Evolutionary conservation across 2,329 filamentous ascomycete species (phyloP).

Genomic region (Fusarium compactum): DNA sequence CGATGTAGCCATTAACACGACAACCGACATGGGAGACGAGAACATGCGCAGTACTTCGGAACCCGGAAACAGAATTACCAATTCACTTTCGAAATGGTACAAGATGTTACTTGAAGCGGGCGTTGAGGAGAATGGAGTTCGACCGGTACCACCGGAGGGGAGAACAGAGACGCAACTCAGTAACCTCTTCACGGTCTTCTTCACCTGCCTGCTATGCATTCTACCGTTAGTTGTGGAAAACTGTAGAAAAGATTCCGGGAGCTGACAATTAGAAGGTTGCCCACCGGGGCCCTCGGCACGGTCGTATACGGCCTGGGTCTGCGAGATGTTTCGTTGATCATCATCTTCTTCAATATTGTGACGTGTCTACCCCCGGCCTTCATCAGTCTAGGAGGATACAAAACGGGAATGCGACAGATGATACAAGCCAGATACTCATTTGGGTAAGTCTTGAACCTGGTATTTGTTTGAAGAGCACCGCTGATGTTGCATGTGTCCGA

Average conservation of each 20-base stretch:
- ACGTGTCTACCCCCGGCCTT: conserved; percentile 67
- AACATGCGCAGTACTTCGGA: conserved; percentile 47
- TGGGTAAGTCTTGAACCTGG: conserved; percentile 52
- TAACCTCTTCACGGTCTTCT: conserved; percentile 72
- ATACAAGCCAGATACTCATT: conserved; percentile 72
- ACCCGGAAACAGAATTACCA: conserved; percentile 45
- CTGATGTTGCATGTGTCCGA: conserved; percentile 11
- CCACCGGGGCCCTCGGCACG: conserved; percentile 70
- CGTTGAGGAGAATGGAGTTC: conserved; percentile 66
- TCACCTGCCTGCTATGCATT: conserved; percentile 67
- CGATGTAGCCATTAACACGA: neutral
- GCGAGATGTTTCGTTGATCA: conserved; percentile 67
- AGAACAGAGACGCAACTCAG: conserved; percentile 65
- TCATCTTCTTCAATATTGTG: conserved; percentile 69
- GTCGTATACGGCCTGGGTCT: conserved; percentile 65
- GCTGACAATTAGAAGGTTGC: conserved; percentile 56
- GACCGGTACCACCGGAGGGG: conserved; percentile 66
- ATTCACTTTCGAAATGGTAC: conserved; percentile 56
- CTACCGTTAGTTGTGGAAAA: conserved; percentile 62
- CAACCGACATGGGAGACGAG: neutral
- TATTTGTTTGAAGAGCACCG: neutral
- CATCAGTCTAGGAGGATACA: conserved; percentile 65
- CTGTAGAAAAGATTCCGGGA: neutral
- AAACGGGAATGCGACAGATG: conserved; percentile 70
- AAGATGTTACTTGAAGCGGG: conserved; percentile 58